Percentiles rank a stretch among this genome's conserved stretches.
These are phyloP conservation scores for Microsporum ferrugineum DNA, from an alignment of 2,329 filamentous ascomycete genomes.

Conservation along the genomic window DNA sequence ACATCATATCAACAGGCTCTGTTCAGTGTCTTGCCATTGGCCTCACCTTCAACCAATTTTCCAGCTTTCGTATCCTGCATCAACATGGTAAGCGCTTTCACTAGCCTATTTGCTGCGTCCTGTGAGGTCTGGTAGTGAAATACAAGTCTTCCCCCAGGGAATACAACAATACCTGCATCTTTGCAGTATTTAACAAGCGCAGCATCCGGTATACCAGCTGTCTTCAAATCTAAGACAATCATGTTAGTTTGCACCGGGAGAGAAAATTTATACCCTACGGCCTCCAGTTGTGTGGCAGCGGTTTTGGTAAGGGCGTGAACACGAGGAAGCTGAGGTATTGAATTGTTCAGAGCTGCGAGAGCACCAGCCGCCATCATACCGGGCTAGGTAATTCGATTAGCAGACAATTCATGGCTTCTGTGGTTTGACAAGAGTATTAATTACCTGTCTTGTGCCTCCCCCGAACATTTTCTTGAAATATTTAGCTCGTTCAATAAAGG, in stretches of 20 bases:
- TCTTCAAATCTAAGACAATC: slow-evolving; percentile 19
- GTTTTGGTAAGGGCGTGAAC: slow-evolving; percentile 18
- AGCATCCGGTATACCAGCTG: slow-evolving; percentile 14
- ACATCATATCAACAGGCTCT: neutral
- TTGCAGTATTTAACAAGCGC: slow-evolving; percentile 17
- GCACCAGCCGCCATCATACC: slow-evolving; percentile 24
- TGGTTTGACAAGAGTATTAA: neutral
- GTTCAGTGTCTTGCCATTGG: neutral
- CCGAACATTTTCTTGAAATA: slow-evolving; percentile 26
- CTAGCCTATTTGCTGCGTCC: slow-evolving; percentile 15
- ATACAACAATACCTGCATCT: slow-evolving; percentile 16
- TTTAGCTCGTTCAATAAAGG: slow-evolving; percentile 21
- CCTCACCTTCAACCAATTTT: slow-evolving; percentile 11
- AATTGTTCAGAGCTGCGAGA: slow-evolving; percentile 16
- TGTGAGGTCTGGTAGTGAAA: slow-evolving; percentile 22
- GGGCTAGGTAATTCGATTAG: slow-evolving; percentile 12
- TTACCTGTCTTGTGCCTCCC: slow-evolving; percentile 24
- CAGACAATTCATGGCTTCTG: neutral
- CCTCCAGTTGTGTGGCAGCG: slow-evolving; percentile 15
- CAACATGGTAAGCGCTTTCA: slow-evolving; percentile 16
- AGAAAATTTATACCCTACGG: slow-evolving; percentile 17
- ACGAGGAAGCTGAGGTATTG: slow-evolving; percentile 16
- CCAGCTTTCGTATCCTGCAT: slow-evolving; percentile 18
- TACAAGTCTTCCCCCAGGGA: slow-evolving; percentile 18
- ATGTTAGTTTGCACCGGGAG: slow-evolving; percentile 22